Percentiles rank a stretch among this genome's conserved stretches.
These are phyloP conservation scores for Fusarium decemcellulare DNA, from an alignment of 2,329 filamentous ascomycete genomes.

Conservation along the genomic window DNA sequence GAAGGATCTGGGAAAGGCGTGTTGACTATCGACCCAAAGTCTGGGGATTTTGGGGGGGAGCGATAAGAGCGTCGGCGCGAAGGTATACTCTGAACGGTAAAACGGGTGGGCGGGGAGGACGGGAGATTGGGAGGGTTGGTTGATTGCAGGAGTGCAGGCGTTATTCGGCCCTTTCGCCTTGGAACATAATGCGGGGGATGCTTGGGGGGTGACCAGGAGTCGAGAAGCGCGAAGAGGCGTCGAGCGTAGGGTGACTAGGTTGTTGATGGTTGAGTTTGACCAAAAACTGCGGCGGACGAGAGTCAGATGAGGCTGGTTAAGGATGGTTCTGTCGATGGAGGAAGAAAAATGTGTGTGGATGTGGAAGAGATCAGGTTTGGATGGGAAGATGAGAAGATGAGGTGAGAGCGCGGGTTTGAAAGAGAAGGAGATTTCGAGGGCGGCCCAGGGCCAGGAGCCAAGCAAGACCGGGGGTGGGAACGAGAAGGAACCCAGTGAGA, in stretches of 20 bases:
- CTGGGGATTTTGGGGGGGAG: slow-evolving; percentile 51
- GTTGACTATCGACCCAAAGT: slow-evolving; percentile 41
- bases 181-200: slow-evolving; percentile 51
- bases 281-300: not conserved
- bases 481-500: slow-evolving; percentile 14
- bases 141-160: slow-evolving; percentile 48
- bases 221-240: slow-evolving; percentile 20
- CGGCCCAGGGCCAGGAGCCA: slow-evolving; percentile 8
- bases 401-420: slow-evolving; percentile 38
- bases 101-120: slow-evolving; percentile 34
- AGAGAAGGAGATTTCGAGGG: slow-evolving; percentile 42
- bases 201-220: slow-evolving; percentile 30
- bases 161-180: slow-evolving; percentile 56
- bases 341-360: slow-evolving; percentile 31
- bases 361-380: slow-evolving; percentile 26
- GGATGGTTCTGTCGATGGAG: slow-evolving; percentile 12
- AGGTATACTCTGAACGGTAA: slow-evolving; percentile 42
- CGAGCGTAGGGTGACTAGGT: not conserved
- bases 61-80: slow-evolving; percentile 39
- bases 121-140: slow-evolving; percentile 37
- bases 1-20: slow-evolving; percentile 24
- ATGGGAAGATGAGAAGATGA: slow-evolving; percentile 36
- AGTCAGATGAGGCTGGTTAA: not conserved
- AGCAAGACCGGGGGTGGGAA: slow-evolving; percentile 30
- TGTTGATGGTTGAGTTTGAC: not conserved